These are phyloP conservation scores for Apiotrichum laibachii DNA, from an alignment of 1,284 basidiomycete genomes.

Conservation along the genomic window DNA sequence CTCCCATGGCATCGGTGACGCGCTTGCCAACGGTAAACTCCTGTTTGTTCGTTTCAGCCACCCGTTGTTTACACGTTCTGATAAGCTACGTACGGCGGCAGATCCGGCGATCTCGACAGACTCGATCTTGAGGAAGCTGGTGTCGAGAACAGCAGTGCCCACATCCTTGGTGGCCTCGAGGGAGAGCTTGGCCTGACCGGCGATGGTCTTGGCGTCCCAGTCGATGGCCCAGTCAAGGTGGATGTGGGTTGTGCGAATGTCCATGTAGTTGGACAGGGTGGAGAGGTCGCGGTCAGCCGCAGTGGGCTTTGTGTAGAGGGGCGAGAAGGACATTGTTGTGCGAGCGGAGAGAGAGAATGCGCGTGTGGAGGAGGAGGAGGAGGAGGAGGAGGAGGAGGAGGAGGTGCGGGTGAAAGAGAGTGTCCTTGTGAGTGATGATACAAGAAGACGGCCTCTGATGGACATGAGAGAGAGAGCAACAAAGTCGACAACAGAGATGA, in stretches of 20 bases:
- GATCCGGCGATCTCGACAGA: slow-evolving; percentile 60
- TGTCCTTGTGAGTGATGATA: not conserved
- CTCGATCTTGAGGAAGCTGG: slow-evolving; percentile 67
- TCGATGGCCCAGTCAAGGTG: slow-evolving; percentile 80
- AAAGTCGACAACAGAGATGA: not conserved
- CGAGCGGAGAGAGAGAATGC: slow-evolving; percentile 36
- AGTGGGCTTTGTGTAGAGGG: slow-evolving; percentile 18
- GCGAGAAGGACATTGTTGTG: slow-evolving; percentile 35
- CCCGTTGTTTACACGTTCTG: not conserved
- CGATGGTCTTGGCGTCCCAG: slow-evolving; percentile 66
- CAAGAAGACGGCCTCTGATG: not conserved
- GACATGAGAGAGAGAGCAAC: not conserved
- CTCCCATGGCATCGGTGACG: slow-evolving; percentile 47
- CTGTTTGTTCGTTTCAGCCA: slow-evolving; percentile 33
- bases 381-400: not conserved
- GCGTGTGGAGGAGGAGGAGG: not conserved
- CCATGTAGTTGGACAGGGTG: slow-evolving; percentile 73
- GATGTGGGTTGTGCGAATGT: slow-evolving; percentile 67
- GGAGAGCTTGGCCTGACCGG: slow-evolving; percentile 65
- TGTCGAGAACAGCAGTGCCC: slow-evolving; percentile 73
- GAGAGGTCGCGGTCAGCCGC: slow-evolving; percentile 60
- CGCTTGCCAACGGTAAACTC: slow-evolving; percentile 59
- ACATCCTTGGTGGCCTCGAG: slow-evolving; percentile 59
- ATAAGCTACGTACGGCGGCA: slow-evolving; percentile 53
- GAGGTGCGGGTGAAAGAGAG: not conserved